These are phyloP conservation scores for Claviceps arundinis DNA, from an alignment of 2,329 filamentous ascomycete species.

Conservation along the genomic window DNA sequence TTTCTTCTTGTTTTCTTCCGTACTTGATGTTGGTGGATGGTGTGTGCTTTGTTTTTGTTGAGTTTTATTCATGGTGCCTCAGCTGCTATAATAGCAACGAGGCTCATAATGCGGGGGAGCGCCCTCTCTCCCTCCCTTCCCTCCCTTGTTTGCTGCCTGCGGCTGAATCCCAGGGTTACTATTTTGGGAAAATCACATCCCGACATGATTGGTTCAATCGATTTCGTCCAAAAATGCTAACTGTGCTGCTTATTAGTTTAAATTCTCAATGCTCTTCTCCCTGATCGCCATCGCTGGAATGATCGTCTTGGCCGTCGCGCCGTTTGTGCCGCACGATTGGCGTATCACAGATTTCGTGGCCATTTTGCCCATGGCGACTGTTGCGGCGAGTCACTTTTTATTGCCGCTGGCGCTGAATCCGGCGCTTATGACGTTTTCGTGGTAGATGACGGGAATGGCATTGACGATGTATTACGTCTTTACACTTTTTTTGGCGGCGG, in stretches of 20 bases:
- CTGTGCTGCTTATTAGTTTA: slow-evolving; percentile 38
- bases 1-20: too few species aligned
- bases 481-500: neutral
- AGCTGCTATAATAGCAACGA: too few species aligned
- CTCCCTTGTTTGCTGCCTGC: neutral
- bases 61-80: too few species aligned
- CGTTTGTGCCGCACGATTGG: slow-evolving; percentile 54
- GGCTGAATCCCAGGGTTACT: neutral
- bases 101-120: too few species aligned
- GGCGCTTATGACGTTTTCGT: slow-evolving; percentile 69
- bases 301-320: slow-evolving; percentile 48
- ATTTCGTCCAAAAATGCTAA: slow-evolving; percentile 8
- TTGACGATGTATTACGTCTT: too few species aligned
- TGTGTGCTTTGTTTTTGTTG: too few species aligned
- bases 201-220: neutral
- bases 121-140: neutral
- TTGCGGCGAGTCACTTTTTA: slow-evolving; percentile 56
- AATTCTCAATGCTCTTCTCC: slow-evolving; percentile 54
- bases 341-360: slow-evolving; percentile 59
- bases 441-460: slow-evolving; percentile 30
- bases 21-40: too few species aligned
- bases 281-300: slow-evolving; percentile 45
- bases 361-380: slow-evolving; percentile 61
- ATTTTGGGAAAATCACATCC: neutral
- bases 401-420: slow-evolving; percentile 63